A percentile compares a stretch with the other conserved stretches of the same genome.
phyloP scores from a whole-genome alignment of 169 alveolate species.

The Miamiensis avidus region DNA sequence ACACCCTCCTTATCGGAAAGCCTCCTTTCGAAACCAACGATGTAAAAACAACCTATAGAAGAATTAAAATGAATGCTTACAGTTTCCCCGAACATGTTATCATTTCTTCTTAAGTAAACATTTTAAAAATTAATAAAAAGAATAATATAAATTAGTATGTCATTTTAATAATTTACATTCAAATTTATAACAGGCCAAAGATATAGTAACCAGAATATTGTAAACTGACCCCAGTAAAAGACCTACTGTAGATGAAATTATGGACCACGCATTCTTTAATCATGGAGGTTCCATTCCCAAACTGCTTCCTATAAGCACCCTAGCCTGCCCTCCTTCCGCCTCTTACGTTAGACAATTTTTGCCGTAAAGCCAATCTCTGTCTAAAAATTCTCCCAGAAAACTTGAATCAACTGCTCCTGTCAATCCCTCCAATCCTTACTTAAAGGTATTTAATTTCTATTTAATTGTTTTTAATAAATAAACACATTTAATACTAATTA shows the following conservation, averaged over 20 bases:
- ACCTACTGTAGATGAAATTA: constrained; percentile 68
- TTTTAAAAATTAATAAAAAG: no score
- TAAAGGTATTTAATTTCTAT: constrained; percentile 4
- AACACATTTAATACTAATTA: not conserved
- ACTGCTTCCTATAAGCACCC: constrained; percentile 64
- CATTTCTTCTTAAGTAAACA: constrained; percentile 52
- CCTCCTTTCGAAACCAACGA: constrained; percentile 87
- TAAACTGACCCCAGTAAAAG: constrained; percentile 72
- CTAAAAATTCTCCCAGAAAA: constrained; percentile 1
- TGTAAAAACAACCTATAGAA: constrained; percentile 82
- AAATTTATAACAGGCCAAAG: constrained; percentile 41
- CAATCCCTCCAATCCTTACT: not conserved
- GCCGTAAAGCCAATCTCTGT: not conserved
- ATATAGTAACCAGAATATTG: constrained; percentile 62
- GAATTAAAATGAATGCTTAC: constrained; percentile 78
- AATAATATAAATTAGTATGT: no score
- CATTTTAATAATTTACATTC: no score
- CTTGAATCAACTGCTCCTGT: constrained; percentile 7
- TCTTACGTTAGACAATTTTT: constrained; percentile 60
- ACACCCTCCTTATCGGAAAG: constrained; percentile 65
- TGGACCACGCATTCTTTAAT: constrained; percentile 71
- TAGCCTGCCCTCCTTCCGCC: constrained; percentile 82
- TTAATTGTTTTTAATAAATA: not conserved
- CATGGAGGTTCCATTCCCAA: constrained; percentile 63
- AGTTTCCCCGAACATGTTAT: constrained; percentile 78